Base-by-base conservation (phyloP, 2,329 filamentous ascomycete genomes). In the Rhexocercosporidium sp. region DNA sequence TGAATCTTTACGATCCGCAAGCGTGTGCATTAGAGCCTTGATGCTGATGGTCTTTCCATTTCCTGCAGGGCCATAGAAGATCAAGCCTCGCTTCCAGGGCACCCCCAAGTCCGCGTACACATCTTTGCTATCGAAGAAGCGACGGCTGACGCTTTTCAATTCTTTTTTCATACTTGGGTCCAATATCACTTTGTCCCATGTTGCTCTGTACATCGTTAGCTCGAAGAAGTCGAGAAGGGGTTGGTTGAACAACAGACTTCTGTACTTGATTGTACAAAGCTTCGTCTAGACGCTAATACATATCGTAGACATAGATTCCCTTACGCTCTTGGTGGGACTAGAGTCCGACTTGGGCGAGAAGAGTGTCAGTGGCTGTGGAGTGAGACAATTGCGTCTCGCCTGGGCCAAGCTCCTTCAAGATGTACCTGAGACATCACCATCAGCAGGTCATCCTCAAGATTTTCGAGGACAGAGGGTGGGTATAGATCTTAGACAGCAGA, bases 31-130 rank as follows among this genome's bases (percentile, higher is more conserved):
- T 20, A 70, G 51, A 34, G 68, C 60, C 51, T 70, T 68, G 44
- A 70, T 66, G n/a, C 65, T 64, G 16, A 67, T 70, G 4, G 68
- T 70, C 57, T 70, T 70, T 1, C 68, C 65, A 51, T 70, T 70
- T 18, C 66, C 66, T 2, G 59, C 62, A 3, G 64, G 63, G 7
- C 67, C 64, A 34, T 69, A 65, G 25, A 69, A 64, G n/a, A 69
- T 69, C n/a, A 69, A 44, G 1, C 67, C 65, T 51, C 68, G 22
- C n/a, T 70, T 70, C 68, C 68, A 70, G 25, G 62, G 68, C 3
- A 70, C 68, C 5, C 57, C 41, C 18, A 70, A 39, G 25, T 64
- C 64, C 9, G 65, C 62, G 31, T 70, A 70, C 2, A 70, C 49
- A 4, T 34, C 46, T 22, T 64, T 66, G 41, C 54, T 67, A 25